Evolutionary conservation across 345 rosid genomes (phyloP).

Genomic region (Camelina sativa): DNA sequence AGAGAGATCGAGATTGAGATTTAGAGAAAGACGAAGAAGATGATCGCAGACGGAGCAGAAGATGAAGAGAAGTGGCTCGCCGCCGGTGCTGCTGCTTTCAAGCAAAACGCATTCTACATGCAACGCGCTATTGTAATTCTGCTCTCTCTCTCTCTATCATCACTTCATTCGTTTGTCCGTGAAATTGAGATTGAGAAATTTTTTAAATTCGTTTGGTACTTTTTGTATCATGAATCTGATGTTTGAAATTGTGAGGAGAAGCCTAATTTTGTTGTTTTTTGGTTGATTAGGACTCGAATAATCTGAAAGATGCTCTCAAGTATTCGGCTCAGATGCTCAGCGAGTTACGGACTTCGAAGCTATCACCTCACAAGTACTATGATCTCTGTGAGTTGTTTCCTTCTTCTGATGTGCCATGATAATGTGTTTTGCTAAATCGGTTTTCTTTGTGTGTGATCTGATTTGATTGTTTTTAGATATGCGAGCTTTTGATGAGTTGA

Average conservation of each 20-base stretch:
- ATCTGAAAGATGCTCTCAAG: slow-evolving; percentile 94
- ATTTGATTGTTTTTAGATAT: slow-evolving; percentile 57
- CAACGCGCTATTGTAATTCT: slow-evolving; percentile 91
- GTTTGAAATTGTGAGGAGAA: slow-evolving; percentile 12
- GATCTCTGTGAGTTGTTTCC: slow-evolving; percentile 71
- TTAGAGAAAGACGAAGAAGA: slow-evolving; percentile 43
- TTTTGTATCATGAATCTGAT: neutral
- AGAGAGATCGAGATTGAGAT: slow-evolving; percentile 48
- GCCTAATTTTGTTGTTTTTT: slow-evolving; percentile 43
- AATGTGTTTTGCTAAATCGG: slow-evolving; percentile 15
- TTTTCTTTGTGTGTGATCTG: slow-evolving; percentile 23
- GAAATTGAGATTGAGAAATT: neutral
- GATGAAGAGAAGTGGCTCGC: slow-evolving; percentile 99
- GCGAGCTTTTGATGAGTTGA: slow-evolving; percentile 97
- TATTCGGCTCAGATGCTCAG: slow-evolving; percentile 99
- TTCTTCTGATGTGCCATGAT: slow-evolving; percentile 34
- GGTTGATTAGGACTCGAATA: slow-evolving; percentile 77
- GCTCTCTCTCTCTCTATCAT: neutral
- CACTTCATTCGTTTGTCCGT: slow-evolving; percentile 27
- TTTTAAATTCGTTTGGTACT: slow-evolving; percentile 9
- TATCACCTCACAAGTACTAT: slow-evolving; percentile 95
- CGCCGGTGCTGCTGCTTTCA: slow-evolving; percentile 90
- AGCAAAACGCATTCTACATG: slow-evolving; percentile 97
- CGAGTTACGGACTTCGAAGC: slow-evolving; percentile 96
- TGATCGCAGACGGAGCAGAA: slow-evolving; percentile 89